Conservation (phyloP, 2,329 filamentous ascomycete species). For the Ophiostoma montium region DNA sequence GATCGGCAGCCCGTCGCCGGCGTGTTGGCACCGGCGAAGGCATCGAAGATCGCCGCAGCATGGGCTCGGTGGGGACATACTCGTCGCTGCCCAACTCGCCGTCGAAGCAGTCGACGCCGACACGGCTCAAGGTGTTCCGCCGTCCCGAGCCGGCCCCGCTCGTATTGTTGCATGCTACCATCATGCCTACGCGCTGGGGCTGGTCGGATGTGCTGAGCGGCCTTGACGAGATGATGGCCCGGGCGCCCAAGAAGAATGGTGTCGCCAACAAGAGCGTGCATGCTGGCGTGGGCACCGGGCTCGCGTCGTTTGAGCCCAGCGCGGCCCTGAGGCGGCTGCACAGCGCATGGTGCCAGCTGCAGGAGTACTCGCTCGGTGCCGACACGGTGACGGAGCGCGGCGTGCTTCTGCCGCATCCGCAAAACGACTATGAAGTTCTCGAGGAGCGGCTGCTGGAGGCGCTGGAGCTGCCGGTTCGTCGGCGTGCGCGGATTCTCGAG, state of each 20-base stretch:
- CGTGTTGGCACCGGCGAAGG: conserved; percentile 3
- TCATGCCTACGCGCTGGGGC: conserved; percentile 54
- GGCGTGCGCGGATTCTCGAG: conserved; percentile 54
- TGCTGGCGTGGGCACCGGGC: too few species aligned
- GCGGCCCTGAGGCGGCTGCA: conserved; percentile 36
- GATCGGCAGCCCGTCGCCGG: conserved; percentile 31
- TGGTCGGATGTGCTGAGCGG: conserved; percentile 44
- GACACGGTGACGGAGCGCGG: conserved; percentile 63
- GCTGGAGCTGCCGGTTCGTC: conserved; percentile 50
- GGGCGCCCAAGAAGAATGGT: not conserved
- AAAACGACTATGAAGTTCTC: conserved; percentile 65
- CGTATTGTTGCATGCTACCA: conserved; percentile 63
- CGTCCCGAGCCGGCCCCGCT: conserved; percentile 40
- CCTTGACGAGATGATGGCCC: conserved; percentile 19
- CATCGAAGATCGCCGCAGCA: not conserved
- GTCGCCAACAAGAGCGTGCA: too few species aligned
- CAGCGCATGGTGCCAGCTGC: conserved; percentile 51
- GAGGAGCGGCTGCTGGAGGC: conserved; percentile 66
- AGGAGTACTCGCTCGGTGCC: conserved; percentile 44
- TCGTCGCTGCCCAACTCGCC: conserved; percentile 25
- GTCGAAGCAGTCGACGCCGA: conserved; percentile 38
- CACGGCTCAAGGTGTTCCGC: conserved; percentile 40
- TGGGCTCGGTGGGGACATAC: conserved; percentile 3
- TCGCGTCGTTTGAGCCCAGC: conserved; percentile 22
- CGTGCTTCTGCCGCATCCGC: conserved; percentile 62